Base-by-base conservation (phyloP, 441 rosid species). In the Populus hybrid region DNA sequence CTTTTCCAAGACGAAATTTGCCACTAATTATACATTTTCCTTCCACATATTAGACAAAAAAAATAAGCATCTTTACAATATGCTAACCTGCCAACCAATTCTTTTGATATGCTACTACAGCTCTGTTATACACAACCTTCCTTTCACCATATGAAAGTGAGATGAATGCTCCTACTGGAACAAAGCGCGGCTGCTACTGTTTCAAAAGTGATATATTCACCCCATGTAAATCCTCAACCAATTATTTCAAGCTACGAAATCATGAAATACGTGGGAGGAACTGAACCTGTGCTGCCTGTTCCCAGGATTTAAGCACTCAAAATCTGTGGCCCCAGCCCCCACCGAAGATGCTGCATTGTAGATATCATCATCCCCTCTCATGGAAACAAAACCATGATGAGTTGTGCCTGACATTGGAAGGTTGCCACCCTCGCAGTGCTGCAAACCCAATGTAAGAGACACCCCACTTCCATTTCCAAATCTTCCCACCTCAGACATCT, bases 381-480 rank as follows among this genome's bases (percentile, higher is more conserved):
- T 71, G 36, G 87, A 75, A 76, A 89, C 73, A 57, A 89, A 92
- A 70, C 87, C 81, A 24, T 83, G 83, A 76, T 87, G 91, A 64
- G 74, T 36, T 57, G 88, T 84, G 24, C 82, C 84, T 0, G 93
- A 76, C 85, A 92, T 86, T 6, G 91, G 85, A 28, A 90, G 73
- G 78, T 66, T 83, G 71, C 84, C 87, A 26, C 88, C 96, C 72
- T 95, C 94, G 6, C 89, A 87, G 73, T 91, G 93, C 78, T 93
- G 98, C 82, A 95, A 87, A 36, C 99, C 97, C 59, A 93, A 69
- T 0, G 99, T 90, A 36, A 92, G 92, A n/a, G 98, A 95, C 75
- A 91, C 92, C 18, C 86, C 91, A 12, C 86, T 87, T 74, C 92
- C 89, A 72, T 84, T 80, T 76, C 93, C 90, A 21, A 85, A 86